These are phyloP conservation scores for Handroanthus guayacan DNA, from an alignment of 257 asterid species.

Conservation along the genomic window DNA sequence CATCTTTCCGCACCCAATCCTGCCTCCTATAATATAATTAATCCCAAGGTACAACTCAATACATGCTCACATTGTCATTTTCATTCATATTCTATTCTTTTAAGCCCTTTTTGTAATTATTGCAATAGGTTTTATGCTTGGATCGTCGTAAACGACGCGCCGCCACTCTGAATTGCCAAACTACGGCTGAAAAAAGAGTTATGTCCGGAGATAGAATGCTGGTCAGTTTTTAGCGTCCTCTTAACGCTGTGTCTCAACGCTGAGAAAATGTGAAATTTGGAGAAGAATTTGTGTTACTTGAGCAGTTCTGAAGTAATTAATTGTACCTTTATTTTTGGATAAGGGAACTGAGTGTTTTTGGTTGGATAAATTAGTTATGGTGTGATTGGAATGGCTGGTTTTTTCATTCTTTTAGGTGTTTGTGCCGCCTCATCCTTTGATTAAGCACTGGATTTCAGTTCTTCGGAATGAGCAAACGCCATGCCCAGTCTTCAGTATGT, in stretches of 20 bases:
- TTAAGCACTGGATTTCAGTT: conserved; percentile 98
- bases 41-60: conserved; percentile 38
- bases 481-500: conserved; percentile 79
- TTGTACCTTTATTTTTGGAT: background rate
- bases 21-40: conserved; percentile 31
- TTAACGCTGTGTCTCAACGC: background rate
- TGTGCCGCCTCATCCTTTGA: conserved; percentile 96
- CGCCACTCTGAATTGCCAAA: conserved; percentile 49
- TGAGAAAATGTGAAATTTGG: background rate
- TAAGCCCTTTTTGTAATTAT: background rate
- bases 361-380: conserved; percentile 16
- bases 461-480: conserved; percentile 94
- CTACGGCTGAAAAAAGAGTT: conserved; percentile 55
- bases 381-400: conserved; percentile 16
- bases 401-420: conserved; percentile 57
- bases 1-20: conserved; percentile 52
- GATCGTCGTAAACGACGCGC: conserved; percentile 46
- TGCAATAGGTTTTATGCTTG: conserved; percentile 42
- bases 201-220: conserved; percentile 78
- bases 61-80: conserved; percentile 11
- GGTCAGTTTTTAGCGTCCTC: conserved; percentile 50
- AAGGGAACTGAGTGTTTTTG: background rate
- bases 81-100: background rate
- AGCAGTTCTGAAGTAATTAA: background rate
- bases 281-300: background rate